Percentiles rank a stretch among this genome's conserved stretches.
Evolutionary conservation across 169 alveolate genomes (phyloP).

Genomic region (Babesia microti): DNA sequence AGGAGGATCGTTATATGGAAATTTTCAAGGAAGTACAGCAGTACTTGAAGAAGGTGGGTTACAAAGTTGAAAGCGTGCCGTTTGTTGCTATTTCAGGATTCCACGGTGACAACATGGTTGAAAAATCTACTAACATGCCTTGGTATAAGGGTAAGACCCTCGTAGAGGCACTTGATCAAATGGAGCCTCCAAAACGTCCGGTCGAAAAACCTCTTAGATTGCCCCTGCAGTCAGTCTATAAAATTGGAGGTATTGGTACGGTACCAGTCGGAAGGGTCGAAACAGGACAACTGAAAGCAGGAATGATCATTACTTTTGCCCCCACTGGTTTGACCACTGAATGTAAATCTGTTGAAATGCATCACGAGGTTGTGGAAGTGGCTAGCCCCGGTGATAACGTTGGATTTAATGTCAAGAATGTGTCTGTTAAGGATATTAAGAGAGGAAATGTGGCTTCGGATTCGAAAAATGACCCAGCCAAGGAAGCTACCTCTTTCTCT

Average conservation of each 20-base stretch:
- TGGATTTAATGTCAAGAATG: conserved; percentile 92
- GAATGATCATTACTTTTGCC: conserved; percentile 78
- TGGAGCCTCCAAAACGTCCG: conserved; percentile 95
- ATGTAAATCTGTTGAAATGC: conserved; percentile 97
- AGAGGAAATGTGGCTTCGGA: conserved; percentile 93
- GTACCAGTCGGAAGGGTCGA: conserved; percentile 99
- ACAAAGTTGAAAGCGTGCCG: conserved; percentile 90
- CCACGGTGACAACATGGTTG: conserved; percentile 94
- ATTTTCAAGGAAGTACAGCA: conserved; percentile 87
- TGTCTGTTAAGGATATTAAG: conserved; percentile 87
- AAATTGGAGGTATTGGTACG: conserved; percentile 98
- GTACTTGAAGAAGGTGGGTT: conserved; percentile 92
- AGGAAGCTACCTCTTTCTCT: conserved; percentile 81
- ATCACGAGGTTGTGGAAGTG: conserved; percentile 88
- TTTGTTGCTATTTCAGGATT: conserved; percentile 97
- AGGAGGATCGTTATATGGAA: conserved; percentile 90
- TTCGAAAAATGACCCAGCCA: conserved; percentile 94
- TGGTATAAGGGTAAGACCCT: conserved; percentile 97
- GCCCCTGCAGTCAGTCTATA: conserved; percentile 95
- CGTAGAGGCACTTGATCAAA: conserved; percentile 89
- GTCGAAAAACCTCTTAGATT: conserved; percentile 91
- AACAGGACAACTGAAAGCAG: conserved; percentile 87
- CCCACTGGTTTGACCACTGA: conserved; percentile 91
- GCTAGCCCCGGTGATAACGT: conserved; percentile 98
- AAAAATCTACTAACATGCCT: conserved; percentile 86